A percentile compares a stretch with the other conserved stretches of the same genome.
These are phyloP conservation scores for Diplogelasinospora grovesii DNA, from an alignment of 495 filamentous ascomycete genomes.

Conservation along the genomic window DNA sequence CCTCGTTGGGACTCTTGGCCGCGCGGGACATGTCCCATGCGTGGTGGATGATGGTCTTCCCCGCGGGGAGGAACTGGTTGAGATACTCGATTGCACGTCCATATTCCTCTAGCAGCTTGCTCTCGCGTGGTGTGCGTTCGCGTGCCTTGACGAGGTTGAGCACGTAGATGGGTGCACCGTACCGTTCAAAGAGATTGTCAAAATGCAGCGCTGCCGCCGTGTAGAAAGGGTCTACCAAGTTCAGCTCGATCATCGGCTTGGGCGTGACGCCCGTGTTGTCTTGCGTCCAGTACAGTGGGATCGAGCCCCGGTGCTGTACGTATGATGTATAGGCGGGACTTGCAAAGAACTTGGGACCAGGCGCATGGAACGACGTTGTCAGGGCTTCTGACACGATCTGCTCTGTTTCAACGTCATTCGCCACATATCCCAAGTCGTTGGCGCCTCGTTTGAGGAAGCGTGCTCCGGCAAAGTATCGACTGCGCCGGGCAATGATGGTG, in stretches of 20 bases:
- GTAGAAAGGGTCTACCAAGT: constrained; percentile 92
- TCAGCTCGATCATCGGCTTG: constrained; percentile 91
- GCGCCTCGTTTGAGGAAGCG: constrained; percentile 90
- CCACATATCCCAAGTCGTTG: constrained; percentile 93
- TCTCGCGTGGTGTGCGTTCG: constrained; percentile 87
- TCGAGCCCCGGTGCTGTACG: constrained; percentile 93
- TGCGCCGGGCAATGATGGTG: constrained; percentile 86
- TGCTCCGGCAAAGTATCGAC: constrained; percentile 89
- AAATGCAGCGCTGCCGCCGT: constrained; percentile 94
- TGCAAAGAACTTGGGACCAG: constrained; percentile 75
- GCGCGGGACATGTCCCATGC: constrained; percentile 98
- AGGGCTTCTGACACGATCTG: constrained; percentile 93
- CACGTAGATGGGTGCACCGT: constrained; percentile 84
- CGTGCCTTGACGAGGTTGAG: constrained; percentile 90
- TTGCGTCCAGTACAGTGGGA: constrained; percentile 95
- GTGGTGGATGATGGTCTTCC: constrained; percentile 82
- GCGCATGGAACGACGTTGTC: constrained; percentile 92
- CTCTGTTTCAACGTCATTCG: constrained; percentile 99
- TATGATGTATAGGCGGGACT: constrained; percentile 94
- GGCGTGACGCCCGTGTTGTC: constrained; percentile 93
- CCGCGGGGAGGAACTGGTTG: constrained; percentile 83
- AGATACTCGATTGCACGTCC: constrained; percentile 84
- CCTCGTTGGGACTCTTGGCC: constrained; percentile 87
- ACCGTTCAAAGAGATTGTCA: constrained; percentile 89
- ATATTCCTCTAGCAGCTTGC: constrained; percentile 82